These are phyloP conservation scores for Tolypocladium guangdongense DNA, from an alignment of 2,329 filamentous ascomycete species.

Conservation along the genomic window DNA sequence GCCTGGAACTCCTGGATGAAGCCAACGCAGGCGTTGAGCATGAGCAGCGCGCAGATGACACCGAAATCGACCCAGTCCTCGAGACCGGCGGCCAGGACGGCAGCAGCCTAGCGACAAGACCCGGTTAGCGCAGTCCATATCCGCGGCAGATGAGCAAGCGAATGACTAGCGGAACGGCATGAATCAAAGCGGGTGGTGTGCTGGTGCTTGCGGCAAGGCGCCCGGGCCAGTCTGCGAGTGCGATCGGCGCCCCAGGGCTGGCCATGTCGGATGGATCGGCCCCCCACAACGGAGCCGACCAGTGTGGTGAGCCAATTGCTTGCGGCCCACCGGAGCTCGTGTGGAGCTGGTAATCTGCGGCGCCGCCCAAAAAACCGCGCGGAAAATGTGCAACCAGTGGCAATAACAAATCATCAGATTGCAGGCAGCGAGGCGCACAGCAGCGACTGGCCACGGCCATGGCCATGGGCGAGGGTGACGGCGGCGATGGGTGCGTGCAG, in stretches of 20 bases:
- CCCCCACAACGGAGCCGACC: conserved; percentile 12
- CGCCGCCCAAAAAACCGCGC: conserved; percentile 10
- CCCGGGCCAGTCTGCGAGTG: neutral
- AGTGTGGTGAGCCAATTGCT: conserved; percentile 16
- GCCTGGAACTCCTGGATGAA: conserved; percentile 87
- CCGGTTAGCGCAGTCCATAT: conserved; percentile 12
- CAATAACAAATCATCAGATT: conserved; percentile 4
- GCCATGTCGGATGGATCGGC: conserved; percentile 12
- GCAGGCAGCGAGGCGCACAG: neutral
- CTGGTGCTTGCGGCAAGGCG: neutral
- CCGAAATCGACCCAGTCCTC: conserved; percentile 89
- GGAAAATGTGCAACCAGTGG: conserved; percentile 7
- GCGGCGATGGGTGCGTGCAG: neutral
- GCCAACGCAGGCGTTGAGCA: conserved; percentile 77
- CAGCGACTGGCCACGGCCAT: neutral
- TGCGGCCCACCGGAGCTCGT: conserved; percentile 17
- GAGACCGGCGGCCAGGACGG: conserved; percentile 71
- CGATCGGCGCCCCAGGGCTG: conserved; percentile 6
- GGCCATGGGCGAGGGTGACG: neutral
- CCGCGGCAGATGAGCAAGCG: neutral
- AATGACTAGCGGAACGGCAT: neutral
- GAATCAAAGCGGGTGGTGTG: neutral
- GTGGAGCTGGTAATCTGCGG: conserved; percentile 23
- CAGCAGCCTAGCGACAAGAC: conserved; percentile 44
- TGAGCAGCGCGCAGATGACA: conserved; percentile 73